These are phyloP conservation scores for Lentinula raphanica DNA, from an alignment of 768 basidiomycete species.

Conservation along the genomic window DNA sequence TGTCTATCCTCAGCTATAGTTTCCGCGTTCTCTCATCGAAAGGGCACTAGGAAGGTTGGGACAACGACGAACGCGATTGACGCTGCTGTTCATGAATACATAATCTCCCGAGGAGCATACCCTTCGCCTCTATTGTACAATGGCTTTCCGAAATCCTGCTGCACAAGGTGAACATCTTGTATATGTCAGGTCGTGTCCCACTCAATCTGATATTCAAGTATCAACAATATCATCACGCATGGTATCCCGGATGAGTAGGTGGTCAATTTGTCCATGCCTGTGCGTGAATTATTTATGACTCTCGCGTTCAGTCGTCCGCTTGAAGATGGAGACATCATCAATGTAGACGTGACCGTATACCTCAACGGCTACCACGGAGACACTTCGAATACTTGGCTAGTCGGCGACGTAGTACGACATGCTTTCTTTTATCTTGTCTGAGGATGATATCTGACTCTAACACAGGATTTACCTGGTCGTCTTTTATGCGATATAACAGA, in stretches of 20 bases:
- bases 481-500: constrained; percentile 62
- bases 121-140: constrained; percentile 80
- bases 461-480: constrained; percentile 70
- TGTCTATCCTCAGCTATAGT: constrained; percentile 8
- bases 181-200: constrained; percentile 17
- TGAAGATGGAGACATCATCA: constrained; percentile 80
- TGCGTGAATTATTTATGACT: neutral
- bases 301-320: constrained; percentile 58
- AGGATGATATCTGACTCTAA: neutral
- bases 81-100: constrained; percentile 62
- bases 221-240: constrained; percentile 84
- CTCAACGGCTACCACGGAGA: constrained; percentile 87
- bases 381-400: constrained; percentile 77
- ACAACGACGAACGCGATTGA: constrained; percentile 77
- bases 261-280: neutral
- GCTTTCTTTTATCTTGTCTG: neutral
- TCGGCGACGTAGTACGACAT: constrained; percentile 65
- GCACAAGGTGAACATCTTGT: constrained; percentile 44
- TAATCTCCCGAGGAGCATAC: constrained; percentile 67
- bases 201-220: constrained; percentile 58
- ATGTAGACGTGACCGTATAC: constrained; percentile 84
- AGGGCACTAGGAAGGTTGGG: constrained; percentile 41
- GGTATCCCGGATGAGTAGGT: constrained; percentile 88
- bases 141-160: constrained; percentile 73
- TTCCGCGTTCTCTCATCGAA: neutral